These are phyloP conservation scores for Beta macrorhiza DNA, from an alignment of 179 eudicot species.

Conservation along the genomic window DNA sequence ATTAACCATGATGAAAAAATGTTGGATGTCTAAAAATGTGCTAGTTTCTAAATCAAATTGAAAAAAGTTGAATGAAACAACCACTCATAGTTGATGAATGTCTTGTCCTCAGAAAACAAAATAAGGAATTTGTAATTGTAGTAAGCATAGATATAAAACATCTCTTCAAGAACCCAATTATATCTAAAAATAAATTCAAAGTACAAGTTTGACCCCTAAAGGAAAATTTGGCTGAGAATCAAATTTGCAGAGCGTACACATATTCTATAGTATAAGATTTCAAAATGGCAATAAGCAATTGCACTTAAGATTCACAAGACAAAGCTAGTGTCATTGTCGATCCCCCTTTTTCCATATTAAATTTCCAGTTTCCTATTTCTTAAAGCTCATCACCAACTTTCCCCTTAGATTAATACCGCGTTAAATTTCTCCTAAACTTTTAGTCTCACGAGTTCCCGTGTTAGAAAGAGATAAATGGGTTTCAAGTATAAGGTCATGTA, in stretches of 20 bases:
- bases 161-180: neutral
- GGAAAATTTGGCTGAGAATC: neutral
- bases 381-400: neutral
- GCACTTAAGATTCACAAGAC: neutral
- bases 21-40: neutral
- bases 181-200: neutral
- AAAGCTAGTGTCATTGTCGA: neutral
- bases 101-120: neutral
- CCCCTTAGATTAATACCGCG: neutral
- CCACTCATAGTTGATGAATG: neutral
- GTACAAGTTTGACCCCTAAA: slow-evolving; percentile 2
- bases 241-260: neutral
- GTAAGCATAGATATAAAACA: neutral
- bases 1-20: slow-evolving; percentile 7
- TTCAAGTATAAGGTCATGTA: neutral
- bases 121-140: neutral
- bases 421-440: neutral
- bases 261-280: neutral
- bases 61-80: neutral
- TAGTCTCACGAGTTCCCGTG: neutral
- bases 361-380: neutral
- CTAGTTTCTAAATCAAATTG: slow-evolving; percentile 1
- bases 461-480: neutral
- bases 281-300: neutral
- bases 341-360: neutral